Conservation (phyloP, 2,329 filamentous ascomycete genomes). For the Fusarium staphyleae region DNA sequence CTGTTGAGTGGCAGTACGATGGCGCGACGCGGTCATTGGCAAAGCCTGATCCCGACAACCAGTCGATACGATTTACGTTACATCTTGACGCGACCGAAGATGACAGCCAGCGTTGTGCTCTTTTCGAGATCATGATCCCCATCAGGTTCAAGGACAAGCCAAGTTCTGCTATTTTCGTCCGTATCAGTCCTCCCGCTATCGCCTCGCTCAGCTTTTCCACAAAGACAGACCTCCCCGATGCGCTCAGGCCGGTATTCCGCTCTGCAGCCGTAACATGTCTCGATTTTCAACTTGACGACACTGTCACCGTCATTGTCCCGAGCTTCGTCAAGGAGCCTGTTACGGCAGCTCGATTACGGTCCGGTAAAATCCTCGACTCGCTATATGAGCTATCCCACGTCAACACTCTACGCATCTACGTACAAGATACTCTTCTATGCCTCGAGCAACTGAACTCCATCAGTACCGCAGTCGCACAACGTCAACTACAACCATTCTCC, state of each 20-base stretch:
- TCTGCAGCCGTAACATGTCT: no score
- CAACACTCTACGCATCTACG: conserved; percentile 3
- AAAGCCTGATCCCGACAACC: conserved; percentile 7
- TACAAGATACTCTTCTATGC: conserved; percentile 4
- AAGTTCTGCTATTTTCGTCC: conserved; percentile 10
- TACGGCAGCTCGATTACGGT: neutral
- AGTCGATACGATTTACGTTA: conserved; percentile 2
- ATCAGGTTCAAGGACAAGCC: conserved; percentile 12
- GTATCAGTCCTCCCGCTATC: conserved; percentile 1
- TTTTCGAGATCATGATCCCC: conserved; percentile 15
- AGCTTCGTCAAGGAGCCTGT: neutral
- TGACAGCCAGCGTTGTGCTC: no score
- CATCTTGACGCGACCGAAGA: neutral
- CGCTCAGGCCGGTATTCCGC: no score
- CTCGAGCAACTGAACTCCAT: neutral
- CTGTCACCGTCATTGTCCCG: neutral
- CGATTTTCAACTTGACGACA: neutral
- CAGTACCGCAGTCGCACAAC: neutral
- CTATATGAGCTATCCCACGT: conserved; percentile 1
- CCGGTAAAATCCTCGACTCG: conserved; percentile 7
- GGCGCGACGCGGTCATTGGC: neutral
- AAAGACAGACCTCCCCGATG: no score
- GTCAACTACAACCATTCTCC: neutral
- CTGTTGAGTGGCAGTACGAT: conserved; percentile 11
- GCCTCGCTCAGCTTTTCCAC: conserved; percentile 1